Conservation (phyloP, 2,329 filamentous ascomycete genomes). For the Cladosporium sp. region DNA sequence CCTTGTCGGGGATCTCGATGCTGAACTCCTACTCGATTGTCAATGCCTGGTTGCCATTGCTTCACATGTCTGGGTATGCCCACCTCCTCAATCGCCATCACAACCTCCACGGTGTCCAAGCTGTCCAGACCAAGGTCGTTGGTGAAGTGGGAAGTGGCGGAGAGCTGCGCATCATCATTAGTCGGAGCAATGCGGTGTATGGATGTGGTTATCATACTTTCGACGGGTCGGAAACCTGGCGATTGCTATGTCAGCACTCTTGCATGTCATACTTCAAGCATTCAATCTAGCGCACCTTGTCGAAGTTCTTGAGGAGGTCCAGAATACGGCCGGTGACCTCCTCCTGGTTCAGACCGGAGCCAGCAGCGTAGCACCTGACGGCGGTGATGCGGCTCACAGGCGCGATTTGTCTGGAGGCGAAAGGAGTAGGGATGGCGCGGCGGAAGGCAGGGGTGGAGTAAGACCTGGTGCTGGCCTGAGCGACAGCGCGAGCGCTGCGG, state of each 20-base stretch:
- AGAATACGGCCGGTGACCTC: constrained; percentile 91
- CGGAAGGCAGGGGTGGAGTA: constrained; percentile 50
- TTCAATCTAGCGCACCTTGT: constrained; percentile 66
- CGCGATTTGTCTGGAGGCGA: constrained; percentile 56
- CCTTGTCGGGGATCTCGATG: constrained; percentile 98
- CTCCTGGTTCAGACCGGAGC: constrained; percentile 68
- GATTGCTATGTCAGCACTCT: constrained; percentile 19
- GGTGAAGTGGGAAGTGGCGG: constrained; percentile 78
- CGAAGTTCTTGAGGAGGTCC: constrained; percentile 89
- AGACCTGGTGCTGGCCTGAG: constrained; percentile 38
- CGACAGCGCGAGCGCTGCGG: constrained; percentile 61
- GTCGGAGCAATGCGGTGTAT: constrained; percentile 12
- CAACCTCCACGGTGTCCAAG: constrained; percentile 97
- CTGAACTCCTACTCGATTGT: constrained; percentile 60
- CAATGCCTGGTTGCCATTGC: constrained; percentile 45
- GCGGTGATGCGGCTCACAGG: constrained; percentile 62
- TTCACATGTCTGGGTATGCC: constrained; percentile 17
- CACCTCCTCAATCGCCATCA: constrained; percentile 99
- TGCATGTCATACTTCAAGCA: constrained; percentile 2
- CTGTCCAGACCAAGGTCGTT: constrained; percentile 97
- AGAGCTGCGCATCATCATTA: constrained; percentile 59
- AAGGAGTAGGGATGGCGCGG: constrained; percentile 49
- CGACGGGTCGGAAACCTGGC: constrained; percentile 57
- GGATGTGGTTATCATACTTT: constrained; percentile 43
- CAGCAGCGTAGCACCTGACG: constrained; percentile 82